Evolutionary conservation across 768 basidiomycete genomes (phyloP), one percentile per base, ranked within the genome.

Genomic region (Coprinopsis sp.): DNA sequence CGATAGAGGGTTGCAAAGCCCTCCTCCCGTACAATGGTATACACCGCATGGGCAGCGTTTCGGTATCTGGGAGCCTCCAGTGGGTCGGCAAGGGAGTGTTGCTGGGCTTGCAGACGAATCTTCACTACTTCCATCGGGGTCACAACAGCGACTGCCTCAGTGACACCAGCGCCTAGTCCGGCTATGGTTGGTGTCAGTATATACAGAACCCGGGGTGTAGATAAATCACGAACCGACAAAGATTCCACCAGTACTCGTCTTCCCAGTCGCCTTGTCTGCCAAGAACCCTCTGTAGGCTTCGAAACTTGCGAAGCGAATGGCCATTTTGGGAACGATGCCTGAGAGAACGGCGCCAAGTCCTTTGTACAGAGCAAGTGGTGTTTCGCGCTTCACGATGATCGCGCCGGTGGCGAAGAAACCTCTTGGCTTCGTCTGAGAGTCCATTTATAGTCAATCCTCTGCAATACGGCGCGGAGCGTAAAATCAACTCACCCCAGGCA

Each of bases 71-170:
- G 96, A 13, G 80, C 73, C 60, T 99, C 96, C 44, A 95, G 68
- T 28, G 96, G 96, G 65, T 99, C 96, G 6, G 93, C 91, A 38
- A 99, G 74, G 18, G 95, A 98, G 65, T 98, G 96, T 60, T 89
- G 87, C 60, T 99, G 96, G 3, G 96, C 95, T 67, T 99, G 96
- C 57, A 99, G 70, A 22, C 96, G 81, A 61, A 99, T 98, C 75
- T 98, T 98, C 62, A 99, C 90, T 16, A 98, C 96, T 63, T 99
- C 96, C 96, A 99, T 98, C 0, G 96, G 96, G 36, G 89, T 95
- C 10, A 99, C 96, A 36, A 99, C 91, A 13, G 82, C 74, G 14
- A 99, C 80, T 2, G 94, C 96, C 67, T 98, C 96, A 1, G 92
- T 89, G n/a, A 85, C 85, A 21, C 96, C 96, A 3, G 96, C 95